Conservation (phyloP, 2,329 filamentous ascomycete species). For the Parastagonospora avenae region DNA sequence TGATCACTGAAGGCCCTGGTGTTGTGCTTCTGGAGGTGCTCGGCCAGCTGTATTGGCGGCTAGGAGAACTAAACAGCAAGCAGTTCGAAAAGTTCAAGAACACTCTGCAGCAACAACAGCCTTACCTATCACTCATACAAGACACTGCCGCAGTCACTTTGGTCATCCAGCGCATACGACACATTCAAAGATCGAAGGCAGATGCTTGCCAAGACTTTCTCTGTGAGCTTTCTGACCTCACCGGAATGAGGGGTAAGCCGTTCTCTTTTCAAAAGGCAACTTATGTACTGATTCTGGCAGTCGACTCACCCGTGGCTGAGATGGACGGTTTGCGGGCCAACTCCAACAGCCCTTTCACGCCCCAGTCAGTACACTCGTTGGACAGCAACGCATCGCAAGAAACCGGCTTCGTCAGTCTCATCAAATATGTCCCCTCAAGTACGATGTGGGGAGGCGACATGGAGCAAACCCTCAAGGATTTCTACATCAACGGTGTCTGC, state of each 20-base stretch:
- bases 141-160: conserved; percentile 29
- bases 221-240: conserved; percentile 38
- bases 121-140: conserved; percentile 35
- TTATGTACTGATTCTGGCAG: conserved; percentile 23
- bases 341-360: conserved; percentile 34
- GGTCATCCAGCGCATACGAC: conserved; percentile 38
- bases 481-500: conserved; percentile 40
- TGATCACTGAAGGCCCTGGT: conserved; percentile 39
- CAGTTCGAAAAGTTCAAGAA: conserved; percentile 44
- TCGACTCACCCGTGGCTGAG: conserved; percentile 32
- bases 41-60: conserved; percentile 43
- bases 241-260: conserved; percentile 33
- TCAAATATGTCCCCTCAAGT: conserved; percentile 35
- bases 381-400: conserved; percentile 34
- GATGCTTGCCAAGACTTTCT: conserved; percentile 44
- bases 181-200: conserved; percentile 40
- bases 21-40: conserved; percentile 41
- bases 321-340: conserved; percentile 27
- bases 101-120: conserved; percentile 31
- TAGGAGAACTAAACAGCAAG: conserved; percentile 44
- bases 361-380: conserved; percentile 29
- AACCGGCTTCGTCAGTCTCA: conserved; percentile 27
- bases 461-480: conserved; percentile 37
- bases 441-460: conserved; percentile 27
- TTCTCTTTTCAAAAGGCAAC: background rate